These are phyloP conservation scores for Neurospora sp. DNA, from an alignment of 495 filamentous ascomycete species.

Conservation along the genomic window DNA sequence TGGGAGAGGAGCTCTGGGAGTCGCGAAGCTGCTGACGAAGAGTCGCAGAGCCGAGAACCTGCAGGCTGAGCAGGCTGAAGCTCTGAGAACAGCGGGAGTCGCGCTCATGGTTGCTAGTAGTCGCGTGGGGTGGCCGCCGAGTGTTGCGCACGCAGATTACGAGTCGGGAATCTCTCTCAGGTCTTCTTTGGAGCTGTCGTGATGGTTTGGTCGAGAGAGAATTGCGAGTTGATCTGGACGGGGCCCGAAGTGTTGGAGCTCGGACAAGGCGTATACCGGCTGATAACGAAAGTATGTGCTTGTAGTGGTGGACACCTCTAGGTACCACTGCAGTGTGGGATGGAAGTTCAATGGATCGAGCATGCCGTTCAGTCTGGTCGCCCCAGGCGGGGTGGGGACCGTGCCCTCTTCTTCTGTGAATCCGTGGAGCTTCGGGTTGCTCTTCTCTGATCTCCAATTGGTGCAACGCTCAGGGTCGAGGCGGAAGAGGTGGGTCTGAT, in stretches of 20 bases:
- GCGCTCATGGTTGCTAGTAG: conserved; percentile 4
- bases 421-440: neutral
- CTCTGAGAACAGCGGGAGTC: conserved; percentile 9
- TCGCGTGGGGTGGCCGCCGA: neutral
- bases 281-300: neutral
- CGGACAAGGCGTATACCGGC: neutral
- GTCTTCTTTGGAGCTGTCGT: neutral
- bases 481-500: neutral
- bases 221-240: neutral
- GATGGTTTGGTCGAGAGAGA: neutral
- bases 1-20: conserved; percentile 1
- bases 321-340: neutral
- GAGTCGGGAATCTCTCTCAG: neutral
- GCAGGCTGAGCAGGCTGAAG: conserved; percentile 20
- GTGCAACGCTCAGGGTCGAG: neutral
- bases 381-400: neutral
- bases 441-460: neutral
- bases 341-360: neutral
- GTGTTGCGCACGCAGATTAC: neutral
- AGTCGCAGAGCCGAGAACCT: conserved; percentile 14
- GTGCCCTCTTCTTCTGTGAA: neutral
- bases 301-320: neutral
- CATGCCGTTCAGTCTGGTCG: neutral
- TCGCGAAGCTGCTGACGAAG: conserved; percentile 9
- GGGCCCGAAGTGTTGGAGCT: neutral